These are phyloP conservation scores for Datura wrightii DNA, from an alignment of 257 asterid species.

Conservation along the genomic window DNA sequence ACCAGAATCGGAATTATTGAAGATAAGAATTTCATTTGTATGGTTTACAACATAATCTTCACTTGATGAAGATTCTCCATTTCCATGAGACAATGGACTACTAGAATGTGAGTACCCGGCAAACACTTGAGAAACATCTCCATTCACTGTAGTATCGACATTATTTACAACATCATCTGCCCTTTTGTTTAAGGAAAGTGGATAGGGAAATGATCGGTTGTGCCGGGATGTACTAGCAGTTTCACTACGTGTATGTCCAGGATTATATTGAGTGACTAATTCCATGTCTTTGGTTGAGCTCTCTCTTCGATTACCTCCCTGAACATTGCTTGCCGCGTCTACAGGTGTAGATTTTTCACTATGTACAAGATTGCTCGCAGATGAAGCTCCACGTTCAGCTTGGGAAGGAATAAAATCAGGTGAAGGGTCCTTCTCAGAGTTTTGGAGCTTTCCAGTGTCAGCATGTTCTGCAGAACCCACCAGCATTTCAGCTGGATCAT, in stretches of 20 bases:
- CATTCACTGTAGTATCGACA: slow-evolving; percentile 37
- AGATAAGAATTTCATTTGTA: slow-evolving; percentile 57
- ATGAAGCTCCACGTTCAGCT: slow-evolving; percentile 51
- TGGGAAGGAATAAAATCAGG: slow-evolving; percentile 45
- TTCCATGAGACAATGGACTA: slow-evolving; percentile 38
- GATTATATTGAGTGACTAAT: slow-evolving; percentile 44
- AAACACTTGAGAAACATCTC: slow-evolving; percentile 44
- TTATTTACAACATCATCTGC: slow-evolving; percentile 34
- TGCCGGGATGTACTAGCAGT: slow-evolving; percentile 63
- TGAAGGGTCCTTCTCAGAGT: slow-evolving; percentile 46
- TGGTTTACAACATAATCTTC: slow-evolving; percentile 59
- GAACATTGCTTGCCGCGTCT: slow-evolving; percentile 47
- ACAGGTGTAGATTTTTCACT: slow-evolving; percentile 45
- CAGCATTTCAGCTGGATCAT: slow-evolving; percentile 71
- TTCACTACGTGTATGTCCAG: slow-evolving; percentile 44
- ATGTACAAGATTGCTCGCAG: slow-evolving; percentile 44
- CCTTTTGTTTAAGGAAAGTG: slow-evolving; percentile 45
- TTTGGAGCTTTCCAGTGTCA: slow-evolving; percentile 50
- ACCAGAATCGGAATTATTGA: slow-evolving; percentile 59
- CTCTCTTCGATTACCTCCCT: slow-evolving; percentile 52
- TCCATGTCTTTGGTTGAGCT: slow-evolving; percentile 62
- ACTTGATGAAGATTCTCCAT: slow-evolving; percentile 54
- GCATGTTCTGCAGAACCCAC: slow-evolving; percentile 55
- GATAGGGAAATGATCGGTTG: slow-evolving; percentile 45
- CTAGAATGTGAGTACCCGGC: slow-evolving; percentile 40